Evolutionary conservation across 345 rosid genomes (phyloP).

Genomic region (Acer yangbiense): DNA sequence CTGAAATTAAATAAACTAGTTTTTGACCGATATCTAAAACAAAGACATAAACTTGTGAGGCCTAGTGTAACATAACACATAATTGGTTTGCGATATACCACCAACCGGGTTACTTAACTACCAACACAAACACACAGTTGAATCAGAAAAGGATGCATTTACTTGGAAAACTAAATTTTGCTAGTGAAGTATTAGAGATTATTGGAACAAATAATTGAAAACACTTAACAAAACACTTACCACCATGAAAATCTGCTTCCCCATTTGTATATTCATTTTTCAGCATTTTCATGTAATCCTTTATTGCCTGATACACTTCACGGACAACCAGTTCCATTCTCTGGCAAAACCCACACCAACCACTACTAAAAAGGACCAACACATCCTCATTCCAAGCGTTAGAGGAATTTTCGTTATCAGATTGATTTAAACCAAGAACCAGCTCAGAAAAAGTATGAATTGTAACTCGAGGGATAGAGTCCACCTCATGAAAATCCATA

Average conservation of each 20-base stretch:
- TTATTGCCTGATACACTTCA: slow-evolving; percentile 72
- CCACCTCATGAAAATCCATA: slow-evolving; percentile 75
- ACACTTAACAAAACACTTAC: slow-evolving; percentile 35
- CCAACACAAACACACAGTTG: neutral
- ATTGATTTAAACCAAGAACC: slow-evolving; percentile 59
- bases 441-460: slow-evolving; percentile 52
- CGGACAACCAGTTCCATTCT: slow-evolving; percentile 89
- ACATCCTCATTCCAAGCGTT: slow-evolving; percentile 67
- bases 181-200: neutral
- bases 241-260: slow-evolving; percentile 36
- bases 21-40: neutral
- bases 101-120: neutral
- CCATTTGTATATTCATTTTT: slow-evolving; percentile 41
- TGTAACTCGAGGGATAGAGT: slow-evolving; percentile 71
- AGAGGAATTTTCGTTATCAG: slow-evolving; percentile 36
- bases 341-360: slow-evolving; percentile 96
- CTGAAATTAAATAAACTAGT: neutral
- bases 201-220: slow-evolving; percentile 11
- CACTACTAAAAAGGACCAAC: slow-evolving; percentile 80
- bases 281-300: slow-evolving; percentile 46
- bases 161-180: slow-evolving; percentile 16
- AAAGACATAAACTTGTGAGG: neutral
- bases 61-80: neutral
- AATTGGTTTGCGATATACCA: neutral
- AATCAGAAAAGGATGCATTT: neutral